A percentile compares a stretch with the other conserved stretches of the same genome.
Evolutionary conservation across 805 yeast genomes (phyloP).

Genomic region (Wickerhamiella spandovensis): DNA sequence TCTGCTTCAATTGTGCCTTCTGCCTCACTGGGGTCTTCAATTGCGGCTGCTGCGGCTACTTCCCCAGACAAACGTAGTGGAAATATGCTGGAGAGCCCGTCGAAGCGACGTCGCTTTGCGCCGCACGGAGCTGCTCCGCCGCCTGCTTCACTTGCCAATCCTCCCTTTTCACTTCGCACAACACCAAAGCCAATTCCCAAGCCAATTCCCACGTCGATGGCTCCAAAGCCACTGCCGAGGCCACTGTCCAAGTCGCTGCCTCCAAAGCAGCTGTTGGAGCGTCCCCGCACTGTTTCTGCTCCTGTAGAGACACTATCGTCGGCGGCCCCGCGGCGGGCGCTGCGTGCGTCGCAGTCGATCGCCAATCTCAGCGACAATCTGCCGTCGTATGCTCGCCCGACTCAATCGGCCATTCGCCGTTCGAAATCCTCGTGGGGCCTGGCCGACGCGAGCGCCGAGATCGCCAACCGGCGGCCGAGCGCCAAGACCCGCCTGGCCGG

Average conservation of each 20-base stretch:
- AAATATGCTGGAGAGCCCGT: slow-evolving; percentile 9
- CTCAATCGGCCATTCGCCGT: slow-evolving; percentile 11
- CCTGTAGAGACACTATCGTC: too few species aligned
- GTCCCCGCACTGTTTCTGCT: too few species aligned
- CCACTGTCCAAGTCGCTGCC: too few species aligned
- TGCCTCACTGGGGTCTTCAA: too few species aligned
- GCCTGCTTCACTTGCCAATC: background rate
- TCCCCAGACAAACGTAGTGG: slow-evolving; percentile 5
- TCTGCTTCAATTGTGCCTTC: too few species aligned
- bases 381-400: slow-evolving; percentile 18
- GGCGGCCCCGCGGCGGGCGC: background rate
- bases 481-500: background rate
- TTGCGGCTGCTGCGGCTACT: too few species aligned
- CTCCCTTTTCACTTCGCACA: background rate
- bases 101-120: slow-evolving; percentile 15
- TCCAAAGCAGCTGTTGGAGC: too few species aligned
- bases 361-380: background rate
- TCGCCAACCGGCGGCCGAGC: background rate
- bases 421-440: slow-evolving; percentile 9
- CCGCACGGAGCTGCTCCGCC: background rate
- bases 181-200: too few species aligned
- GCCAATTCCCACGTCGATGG: too few species aligned
- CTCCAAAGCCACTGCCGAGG: too few species aligned
- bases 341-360: background rate
- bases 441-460: background rate